phyloP scores from a whole-genome alignment of 2,329 filamentous ascomycete species.

The Cordyceps javanica region DNA sequence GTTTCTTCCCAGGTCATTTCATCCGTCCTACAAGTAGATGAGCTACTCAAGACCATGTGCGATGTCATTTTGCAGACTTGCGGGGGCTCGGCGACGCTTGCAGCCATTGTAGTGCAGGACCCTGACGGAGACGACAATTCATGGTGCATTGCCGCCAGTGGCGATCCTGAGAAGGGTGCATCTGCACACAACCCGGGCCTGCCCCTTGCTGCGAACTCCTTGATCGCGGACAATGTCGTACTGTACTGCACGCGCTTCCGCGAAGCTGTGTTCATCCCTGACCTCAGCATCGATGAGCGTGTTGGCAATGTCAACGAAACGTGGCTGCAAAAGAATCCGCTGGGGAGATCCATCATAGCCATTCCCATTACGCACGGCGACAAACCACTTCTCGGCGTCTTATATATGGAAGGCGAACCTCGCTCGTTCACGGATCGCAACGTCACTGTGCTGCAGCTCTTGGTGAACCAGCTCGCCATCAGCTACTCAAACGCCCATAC shows the following conservation, averaged over 20 bases:
- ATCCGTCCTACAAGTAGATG: slow-evolving; percentile 68
- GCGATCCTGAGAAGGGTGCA: slow-evolving; percentile 63
- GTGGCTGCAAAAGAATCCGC: slow-evolving; percentile 62
- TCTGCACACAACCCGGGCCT: slow-evolving; percentile 60
- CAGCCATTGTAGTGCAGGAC: slow-evolving; percentile 69
- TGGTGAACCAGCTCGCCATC: slow-evolving; percentile 74
- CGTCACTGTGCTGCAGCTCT: slow-evolving; percentile 58
- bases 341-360: slow-evolving; percentile 70
- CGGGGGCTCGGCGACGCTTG: slow-evolving; percentile 61
- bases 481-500: slow-evolving; percentile 63
- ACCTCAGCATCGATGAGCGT: slow-evolving; percentile 67
- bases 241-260: slow-evolving; percentile 72
- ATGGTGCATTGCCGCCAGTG: slow-evolving; percentile 70
- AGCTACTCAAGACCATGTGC: slow-evolving; percentile 73
- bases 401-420: slow-evolving; percentile 70
- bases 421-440: slow-evolving; percentile 73
- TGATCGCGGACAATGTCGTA: slow-evolving; percentile 71
- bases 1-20: slow-evolving; percentile 76
- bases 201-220: slow-evolving; percentile 56
- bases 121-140: slow-evolving; percentile 34
- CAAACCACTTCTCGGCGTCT: slow-evolving; percentile 62
- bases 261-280: slow-evolving; percentile 67
- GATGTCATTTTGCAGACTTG: slow-evolving; percentile 75
- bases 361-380: slow-evolving; percentile 71
- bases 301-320: slow-evolving; percentile 68